A percentile compares a stretch with the other conserved stretches of the same genome.
Evolutionary conservation across 306 rosid species (phyloP).

Genomic region (Sicyos baderoa): DNA sequence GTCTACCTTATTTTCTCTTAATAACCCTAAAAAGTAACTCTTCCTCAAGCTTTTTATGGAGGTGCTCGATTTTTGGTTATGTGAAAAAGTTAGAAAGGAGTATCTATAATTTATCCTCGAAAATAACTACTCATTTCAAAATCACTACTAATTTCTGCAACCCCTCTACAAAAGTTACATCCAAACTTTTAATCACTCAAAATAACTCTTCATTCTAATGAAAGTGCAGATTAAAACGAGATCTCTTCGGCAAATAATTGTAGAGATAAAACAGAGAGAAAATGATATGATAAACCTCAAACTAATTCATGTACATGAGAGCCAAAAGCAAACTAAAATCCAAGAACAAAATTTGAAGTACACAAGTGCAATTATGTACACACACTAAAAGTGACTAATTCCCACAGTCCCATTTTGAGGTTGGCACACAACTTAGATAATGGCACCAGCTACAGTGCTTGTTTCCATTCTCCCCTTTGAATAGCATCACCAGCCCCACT

Average conservation of each 20-base stretch:
- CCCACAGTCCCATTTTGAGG: constrained; percentile 24
- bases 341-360: neutral
- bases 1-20: neutral
- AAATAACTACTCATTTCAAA: no score
- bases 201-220: no score
- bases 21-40: neutral
- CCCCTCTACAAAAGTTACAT: no score
- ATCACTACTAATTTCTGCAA: no score
- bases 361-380: neutral
- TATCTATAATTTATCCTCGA: no score
- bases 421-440: constrained; percentile 23
- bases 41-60: neutral
- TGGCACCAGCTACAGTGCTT: constrained; percentile 26
- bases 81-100: no score
- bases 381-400: neutral
- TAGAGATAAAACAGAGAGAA: neutral
- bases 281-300: neutral
- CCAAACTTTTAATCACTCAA: no score
- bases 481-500: constrained; percentile 19
- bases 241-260: neutral
- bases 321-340: neutral
- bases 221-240: neutral
- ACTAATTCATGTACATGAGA: neutral
- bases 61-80: no score
- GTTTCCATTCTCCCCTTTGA: constrained; percentile 29